Evolutionary conservation across 1,284 basidiomycete genomes (phyloP), one percentile per base, ranked within the genome.

Genomic region (Malassezia slooffiae): DNA sequence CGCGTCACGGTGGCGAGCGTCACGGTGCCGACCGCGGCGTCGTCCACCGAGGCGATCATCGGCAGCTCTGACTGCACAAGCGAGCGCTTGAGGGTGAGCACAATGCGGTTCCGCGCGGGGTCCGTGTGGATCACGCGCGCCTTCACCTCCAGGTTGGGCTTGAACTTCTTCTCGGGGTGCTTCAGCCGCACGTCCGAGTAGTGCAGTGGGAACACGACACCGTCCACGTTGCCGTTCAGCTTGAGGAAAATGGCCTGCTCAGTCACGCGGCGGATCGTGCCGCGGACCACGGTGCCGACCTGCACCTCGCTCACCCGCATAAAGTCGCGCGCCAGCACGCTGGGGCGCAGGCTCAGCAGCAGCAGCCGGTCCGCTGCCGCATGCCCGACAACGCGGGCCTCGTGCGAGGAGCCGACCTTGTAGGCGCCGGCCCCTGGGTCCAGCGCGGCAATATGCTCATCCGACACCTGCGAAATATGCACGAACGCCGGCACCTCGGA

Each of bases 131-230:
- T 79, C n/a, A 96, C 85, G 42, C 84, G 75, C 54, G 87, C 90
- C 72, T 86, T 95, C 71, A 97, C 82, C 36, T 70, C 78, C 4
- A 77, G 75, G 22, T 88, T 90, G 12, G 77, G 74, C 68, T 87
- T 91, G 75, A 93, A 99, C 54, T 84, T 80, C 72, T 84, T 88
- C 46, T 67, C 63, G 21, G 62, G 63, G 38, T 68, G 54, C 65
- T 89, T 93, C 55, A 97, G 76, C 26, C 74, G 72, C 60, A 97
- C 89, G 67, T 69, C 66, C 23, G 93, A 86, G 70, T 87, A 97
- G 71, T 99, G 93, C 54, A 80, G 77, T 0, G 91, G 89, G 81
- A 87, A 95, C 22, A 96, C 78, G 22, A 96, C 82, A 28, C 85
- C 93, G 60, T 95, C 87, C 17, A 63, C 58, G 30, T 59, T 50